Conservation (phyloP, 2,329 filamentous ascomycete genomes). For the Atkinsonella hypoxylon region DNA sequence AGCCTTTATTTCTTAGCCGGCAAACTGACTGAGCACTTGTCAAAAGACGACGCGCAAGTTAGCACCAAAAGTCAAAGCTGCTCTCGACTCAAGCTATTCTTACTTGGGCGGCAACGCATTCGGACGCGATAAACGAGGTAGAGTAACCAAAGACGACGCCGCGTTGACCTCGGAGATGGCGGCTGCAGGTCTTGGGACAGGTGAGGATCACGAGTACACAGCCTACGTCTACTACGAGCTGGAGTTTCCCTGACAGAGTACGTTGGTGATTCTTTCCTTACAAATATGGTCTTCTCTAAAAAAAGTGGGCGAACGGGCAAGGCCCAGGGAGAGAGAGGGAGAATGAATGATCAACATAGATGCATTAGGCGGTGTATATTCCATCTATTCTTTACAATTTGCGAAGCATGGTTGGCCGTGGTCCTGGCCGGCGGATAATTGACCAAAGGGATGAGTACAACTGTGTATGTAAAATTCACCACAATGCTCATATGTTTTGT, state of each 20-base stretch:
- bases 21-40: background rate
- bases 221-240: constrained; percentile 97
- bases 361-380: constrained; percentile 19
- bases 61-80: constrained; percentile 64
- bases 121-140: constrained; percentile 84
- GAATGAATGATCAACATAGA: background rate
- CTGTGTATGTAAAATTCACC: background rate
- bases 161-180: constrained; percentile 72
- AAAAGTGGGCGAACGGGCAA: background rate
- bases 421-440: background rate
- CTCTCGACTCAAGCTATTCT: constrained; percentile 73
- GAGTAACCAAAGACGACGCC: constrained; percentile 81
- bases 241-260: constrained; percentile 46
- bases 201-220: constrained; percentile 75
- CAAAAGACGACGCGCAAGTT: constrained; percentile 69
- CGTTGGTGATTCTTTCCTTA: background rate
- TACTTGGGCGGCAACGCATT: constrained; percentile 94
- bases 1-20: background rate
- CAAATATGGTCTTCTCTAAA: background rate
- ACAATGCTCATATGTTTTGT: background rate
- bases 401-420: constrained; percentile 2
- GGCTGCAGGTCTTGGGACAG: constrained; percentile 53
- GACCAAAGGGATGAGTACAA: background rate
- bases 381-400: constrained; percentile 13
- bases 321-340: background rate